Evolutionary conservation across 139 green algal genomes (phyloP).

Genomic region (Chlorella vulgaris): DNA sequence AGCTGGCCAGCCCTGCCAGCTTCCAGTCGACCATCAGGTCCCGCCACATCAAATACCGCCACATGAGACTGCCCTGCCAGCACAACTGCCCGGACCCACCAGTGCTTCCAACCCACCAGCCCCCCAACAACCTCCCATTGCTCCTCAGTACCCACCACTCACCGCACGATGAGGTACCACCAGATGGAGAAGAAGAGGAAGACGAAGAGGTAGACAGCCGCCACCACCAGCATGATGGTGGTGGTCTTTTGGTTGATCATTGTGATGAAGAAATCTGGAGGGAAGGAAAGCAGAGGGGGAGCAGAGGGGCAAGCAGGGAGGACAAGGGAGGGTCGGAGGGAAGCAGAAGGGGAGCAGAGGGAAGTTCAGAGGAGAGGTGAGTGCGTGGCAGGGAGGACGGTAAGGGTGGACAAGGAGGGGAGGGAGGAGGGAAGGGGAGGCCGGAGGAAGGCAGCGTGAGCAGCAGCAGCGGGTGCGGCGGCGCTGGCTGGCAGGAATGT

Average conservation of each 20-base stretch:
- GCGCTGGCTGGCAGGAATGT: no score
- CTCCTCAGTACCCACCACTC: not conserved
- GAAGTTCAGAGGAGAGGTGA: not conserved
- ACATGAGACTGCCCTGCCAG: no score
- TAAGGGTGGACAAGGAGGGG: not conserved
- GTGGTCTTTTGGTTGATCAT: constrained; percentile 57
- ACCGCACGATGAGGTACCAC: constrained; percentile 45
- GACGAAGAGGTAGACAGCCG: constrained; percentile 44
- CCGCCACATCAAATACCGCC: no score
- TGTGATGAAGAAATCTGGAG: constrained; percentile 76
- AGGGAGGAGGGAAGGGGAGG: not conserved
- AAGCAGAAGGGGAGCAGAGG: not conserved
- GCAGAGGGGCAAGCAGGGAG: not conserved
- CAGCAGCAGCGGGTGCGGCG: not conserved
- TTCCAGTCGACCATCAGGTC: no score
- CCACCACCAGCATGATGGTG: constrained; percentile 38
- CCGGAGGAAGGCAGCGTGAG: not conserved
- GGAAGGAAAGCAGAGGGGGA: not conserved
- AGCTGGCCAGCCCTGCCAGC: no score
- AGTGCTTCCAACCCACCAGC: no score
- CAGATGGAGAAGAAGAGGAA: constrained; percentile 54
- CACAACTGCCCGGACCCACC: no score
- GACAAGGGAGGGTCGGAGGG: not conserved
- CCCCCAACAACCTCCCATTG: no score
- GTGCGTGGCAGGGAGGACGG: not conserved